phyloP scores from a whole-genome alignment of 176 grass and related monocot species.

The Phyllostachys edulis region DNA sequence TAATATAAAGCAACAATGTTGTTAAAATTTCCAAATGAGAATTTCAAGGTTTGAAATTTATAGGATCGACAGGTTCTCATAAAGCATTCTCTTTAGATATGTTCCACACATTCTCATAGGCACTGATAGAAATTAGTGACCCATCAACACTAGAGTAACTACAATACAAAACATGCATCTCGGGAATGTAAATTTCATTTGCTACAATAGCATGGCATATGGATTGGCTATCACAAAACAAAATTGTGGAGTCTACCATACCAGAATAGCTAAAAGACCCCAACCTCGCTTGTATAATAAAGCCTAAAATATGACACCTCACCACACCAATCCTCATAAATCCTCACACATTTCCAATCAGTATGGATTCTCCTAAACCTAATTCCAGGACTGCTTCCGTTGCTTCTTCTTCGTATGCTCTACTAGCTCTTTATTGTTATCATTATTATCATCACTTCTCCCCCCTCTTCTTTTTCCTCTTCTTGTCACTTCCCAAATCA shows the following conservation, averaged over 20 bases:
- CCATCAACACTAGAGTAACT: neutral
- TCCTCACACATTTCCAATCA: neutral
- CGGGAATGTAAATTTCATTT: neutral
- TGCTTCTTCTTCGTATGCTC: conserved; percentile 40
- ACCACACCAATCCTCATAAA: neutral
- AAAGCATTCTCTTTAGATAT: neutral
- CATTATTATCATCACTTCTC: neutral
- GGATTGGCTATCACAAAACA: conserved; percentile 16
- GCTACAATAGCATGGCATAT: conserved; percentile 4
- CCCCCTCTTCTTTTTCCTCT: conserved; percentile 34
- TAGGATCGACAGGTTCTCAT: neutral
- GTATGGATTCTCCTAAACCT: neutral
- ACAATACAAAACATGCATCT: neutral
- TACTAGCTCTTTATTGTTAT: neutral
- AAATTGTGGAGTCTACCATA: neutral
- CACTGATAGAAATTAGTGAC: neutral
- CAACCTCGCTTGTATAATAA: neutral
- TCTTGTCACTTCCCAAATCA: conserved; percentile 19
- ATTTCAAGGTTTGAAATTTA: neutral
- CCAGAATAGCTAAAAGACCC: neutral
- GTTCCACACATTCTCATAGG: neutral
- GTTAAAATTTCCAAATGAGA: neutral
- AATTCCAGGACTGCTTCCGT: conserved; percentile 24
- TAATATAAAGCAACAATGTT: neutral
- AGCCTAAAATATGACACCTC: conserved; percentile 37